phyloP scores from a whole-genome alignment of 139 green algal genomes.

The Bryopsis sp. region DNA sequence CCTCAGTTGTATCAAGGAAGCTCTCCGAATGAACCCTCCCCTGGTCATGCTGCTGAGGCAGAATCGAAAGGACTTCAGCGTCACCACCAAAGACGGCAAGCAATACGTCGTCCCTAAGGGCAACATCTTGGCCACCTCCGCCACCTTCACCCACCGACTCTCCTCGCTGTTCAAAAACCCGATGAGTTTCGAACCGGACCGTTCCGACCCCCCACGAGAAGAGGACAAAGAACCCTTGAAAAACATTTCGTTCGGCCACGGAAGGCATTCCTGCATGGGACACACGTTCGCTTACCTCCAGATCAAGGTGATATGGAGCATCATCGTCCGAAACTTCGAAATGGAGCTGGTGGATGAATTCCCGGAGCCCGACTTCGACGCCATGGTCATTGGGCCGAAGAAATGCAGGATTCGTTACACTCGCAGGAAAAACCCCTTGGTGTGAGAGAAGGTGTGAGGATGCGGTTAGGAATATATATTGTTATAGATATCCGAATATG shows the following conservation, averaged over 20 bases:
- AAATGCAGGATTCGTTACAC: slow-evolving; percentile 75
- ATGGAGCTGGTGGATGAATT: slow-evolving; percentile 84
- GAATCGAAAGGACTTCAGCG: slow-evolving; percentile 70
- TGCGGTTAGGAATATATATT: no score
- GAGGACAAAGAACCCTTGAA: slow-evolving; percentile 70
- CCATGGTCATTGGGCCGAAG: slow-evolving; percentile 91
- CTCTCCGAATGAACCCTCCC: slow-evolving; percentile 89
- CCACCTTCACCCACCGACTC: slow-evolving; percentile 81
- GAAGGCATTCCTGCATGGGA: slow-evolving; percentile 95
- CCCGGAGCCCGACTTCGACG: slow-evolving; percentile 81
- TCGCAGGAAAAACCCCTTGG: no score
- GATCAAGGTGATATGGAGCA: slow-evolving; percentile 93
- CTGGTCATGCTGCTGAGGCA: slow-evolving; percentile 94
- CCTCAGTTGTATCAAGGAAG: slow-evolving; percentile 38
- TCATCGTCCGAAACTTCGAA: slow-evolving; percentile 94
- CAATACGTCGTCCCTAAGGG: slow-evolving; percentile 78
- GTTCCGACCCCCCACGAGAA: slow-evolving; percentile 63
- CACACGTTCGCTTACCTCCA: slow-evolving; percentile 94
- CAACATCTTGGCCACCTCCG: slow-evolving; percentile 76
- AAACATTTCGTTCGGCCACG: slow-evolving; percentile 93
- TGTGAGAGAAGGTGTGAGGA: no score
- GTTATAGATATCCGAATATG: no score
- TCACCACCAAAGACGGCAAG: slow-evolving; percentile 68
- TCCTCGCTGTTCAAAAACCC: slow-evolving; percentile 65
- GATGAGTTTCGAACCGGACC: slow-evolving; percentile 71